Conservation (phyloP, 306 rosid species). For the Cyclanthera cordifolia region DNA sequence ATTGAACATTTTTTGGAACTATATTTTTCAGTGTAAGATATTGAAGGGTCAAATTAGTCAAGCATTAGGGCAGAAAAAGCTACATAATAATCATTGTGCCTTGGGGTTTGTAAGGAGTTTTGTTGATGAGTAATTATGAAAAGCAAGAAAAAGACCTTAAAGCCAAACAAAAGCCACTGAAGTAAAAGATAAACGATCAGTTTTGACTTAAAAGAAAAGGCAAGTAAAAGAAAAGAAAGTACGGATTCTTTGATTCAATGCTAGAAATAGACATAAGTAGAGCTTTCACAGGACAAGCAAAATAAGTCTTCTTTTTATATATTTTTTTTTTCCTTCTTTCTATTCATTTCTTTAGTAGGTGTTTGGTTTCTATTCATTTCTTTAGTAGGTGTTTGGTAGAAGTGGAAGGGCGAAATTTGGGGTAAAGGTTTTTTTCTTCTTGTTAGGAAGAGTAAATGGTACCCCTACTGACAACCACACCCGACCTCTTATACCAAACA, state of each 20-base stretch:
- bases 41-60: conserved; percentile 22
- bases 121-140: conserved; percentile 11
- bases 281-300: conserved; percentile 10
- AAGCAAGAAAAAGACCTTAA: not conserved
- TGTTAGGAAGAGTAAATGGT: no score
- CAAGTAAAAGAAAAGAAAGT: not conserved
- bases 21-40: conserved; percentile 37
- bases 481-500: no score
- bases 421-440: no score
- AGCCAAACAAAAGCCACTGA: conserved; percentile 8
- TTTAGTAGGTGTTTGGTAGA: no score
- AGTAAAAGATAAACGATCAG: conserved; percentile 14
- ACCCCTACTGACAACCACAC: no score
- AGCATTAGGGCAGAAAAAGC: conserved; percentile 3
- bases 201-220: conserved; percentile 2
- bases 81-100: conserved; percentile 28
- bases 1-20: not conserved
- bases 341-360: no score
- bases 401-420: no score
- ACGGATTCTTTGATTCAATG: not conserved
- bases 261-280: conserved; percentile 2
- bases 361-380: no score
- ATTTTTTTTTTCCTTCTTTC: not conserved
- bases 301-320: not conserved
- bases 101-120: conserved; percentile 22